Percentiles rank a stretch among this genome's conserved stretches.
These are phyloP conservation scores for Crassisporium funariophilum DNA, from an alignment of 768 basidiomycete species.

Conservation along the genomic window DNA sequence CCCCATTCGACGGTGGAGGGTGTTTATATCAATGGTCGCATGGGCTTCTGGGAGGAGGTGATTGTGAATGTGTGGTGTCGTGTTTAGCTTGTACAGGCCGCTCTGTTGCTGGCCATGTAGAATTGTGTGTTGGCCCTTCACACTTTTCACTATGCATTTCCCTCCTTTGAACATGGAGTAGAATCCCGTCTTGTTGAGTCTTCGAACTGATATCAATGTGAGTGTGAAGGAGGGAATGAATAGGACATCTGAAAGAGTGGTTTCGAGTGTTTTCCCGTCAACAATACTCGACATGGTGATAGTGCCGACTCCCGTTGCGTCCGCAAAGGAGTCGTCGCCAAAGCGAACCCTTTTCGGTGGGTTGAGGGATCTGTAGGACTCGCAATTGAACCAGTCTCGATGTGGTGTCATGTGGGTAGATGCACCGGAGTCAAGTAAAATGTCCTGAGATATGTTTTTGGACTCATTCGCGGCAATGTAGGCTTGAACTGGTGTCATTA, in stretches of 20 bases:
- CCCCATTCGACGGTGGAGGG: conserved; percentile 7
- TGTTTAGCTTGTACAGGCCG: conserved; percentile 4
- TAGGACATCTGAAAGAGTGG: not conserved
- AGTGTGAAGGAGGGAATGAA: conserved; percentile 10
- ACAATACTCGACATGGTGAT: not conserved
- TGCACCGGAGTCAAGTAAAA: conserved; percentile 13
- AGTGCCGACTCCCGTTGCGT: conserved; percentile 11
- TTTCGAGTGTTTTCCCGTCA: not conserved
- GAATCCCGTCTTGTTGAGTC: conserved; percentile 4
- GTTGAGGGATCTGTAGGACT: conserved; percentile 4
- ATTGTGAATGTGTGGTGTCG: not conserved
- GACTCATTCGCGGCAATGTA: no score
- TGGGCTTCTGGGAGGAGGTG: not conserved
- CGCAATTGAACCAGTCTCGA: conserved; percentile 7
- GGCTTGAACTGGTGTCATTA: no score
- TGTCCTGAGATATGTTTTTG: no score
- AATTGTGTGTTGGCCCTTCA: not conserved
- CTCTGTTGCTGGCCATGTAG: not conserved
- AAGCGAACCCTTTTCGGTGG: conserved; percentile 7
- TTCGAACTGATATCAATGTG: conserved; percentile 3
- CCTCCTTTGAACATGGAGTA: conserved; percentile 5
- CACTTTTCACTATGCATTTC: conserved; percentile 5
- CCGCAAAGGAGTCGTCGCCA: conserved; percentile 8
- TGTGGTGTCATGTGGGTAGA: no score
- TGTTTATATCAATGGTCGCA: conserved; percentile 8